Base-by-base conservation (phyloP, 805 yeast genomes). In the Saturnispora galanensis region DNA sequence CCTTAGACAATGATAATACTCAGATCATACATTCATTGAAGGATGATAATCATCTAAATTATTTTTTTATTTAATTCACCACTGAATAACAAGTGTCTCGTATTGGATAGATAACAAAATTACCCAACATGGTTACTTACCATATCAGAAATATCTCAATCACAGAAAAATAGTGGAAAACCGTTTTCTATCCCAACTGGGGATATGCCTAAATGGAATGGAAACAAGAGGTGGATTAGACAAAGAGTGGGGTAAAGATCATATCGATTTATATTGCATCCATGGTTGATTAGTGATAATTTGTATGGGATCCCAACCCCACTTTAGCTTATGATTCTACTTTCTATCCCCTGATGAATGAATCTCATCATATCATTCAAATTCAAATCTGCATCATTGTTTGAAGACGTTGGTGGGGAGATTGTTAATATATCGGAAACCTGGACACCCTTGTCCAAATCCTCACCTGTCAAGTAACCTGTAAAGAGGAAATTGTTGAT, bases 401-500 rank as follows among this genome's bases (percentile, higher is more conserved):
- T 21, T 21, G 41, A 21, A 13, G 40, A 28, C 7, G 28, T 21
- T 21, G 34, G 13, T 10, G 11, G 29, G 5, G 39, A 11, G 5
- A 29, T 12, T 28, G 31, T 13, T 12, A 51, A 35, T 4, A 52
- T 41, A 29, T 56, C 62, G 2, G 45, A 42, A 17, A 57, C 39
- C 10, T 41, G 45, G 1, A 46, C 35, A 5, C 65, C 68, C 3
- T 51, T 39, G 9, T 65, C 67, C 1, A 63, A 39, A 43, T 81
- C 84, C 31, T 70, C 68, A 35, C 69, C 71, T 0, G 81, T 75
- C 33, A 70, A 60, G 51, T 77, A 73, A 11, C 88, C 88, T 30
- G 64, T 81, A 82, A 31, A 75, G 74, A 53, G 75, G 79, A 34
- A 73, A 73, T 8, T 73, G 78, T 36, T 38, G n/a, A 73, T 68